Evolutionary conservation across 768 basidiomycete genomes (phyloP), one percentile per base, ranked within the genome.

Genomic region (Lactarius hengduanensis): DNA sequence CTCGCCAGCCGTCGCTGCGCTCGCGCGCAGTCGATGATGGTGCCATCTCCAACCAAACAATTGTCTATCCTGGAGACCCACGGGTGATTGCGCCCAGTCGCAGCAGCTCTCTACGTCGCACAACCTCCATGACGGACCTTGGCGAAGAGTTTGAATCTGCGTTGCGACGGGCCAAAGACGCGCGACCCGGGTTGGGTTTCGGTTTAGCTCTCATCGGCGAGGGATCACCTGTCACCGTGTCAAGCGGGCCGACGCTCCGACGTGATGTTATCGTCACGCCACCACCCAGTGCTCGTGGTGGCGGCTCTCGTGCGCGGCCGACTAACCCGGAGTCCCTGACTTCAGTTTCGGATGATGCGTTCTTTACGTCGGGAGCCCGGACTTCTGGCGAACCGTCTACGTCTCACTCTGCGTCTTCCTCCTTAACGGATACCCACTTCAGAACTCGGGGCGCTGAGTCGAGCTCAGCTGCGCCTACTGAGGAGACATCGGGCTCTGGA

Each of bases 41-140:
- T 0, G 88, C 84, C 9, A 85, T 92, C 30, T 83, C 83, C 9
- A 82, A 83, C 41, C 83, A 85, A 59, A 83, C 83, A 13, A 89
- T 89, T 68, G 77, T 90, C 7, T 91, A 91, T 73, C 86, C 84
- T 8, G 88, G 89, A 3, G 91, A 91, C 71, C 82, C 83, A 20
- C 84, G 91, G 9, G 86, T 86, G 16, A 93, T 94, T 66, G 83
- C 84, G 9, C 86, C 89, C 3, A 85, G 86, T 62, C 80, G 85
- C 18, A 85, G 84, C 71, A 83, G 82, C 64, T 83, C 82, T 1
- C 69, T 86, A 30, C 78, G 85, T 43, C 78, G 89, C 53, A 90
- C 88, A n/a, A 88, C 84, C 54, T 92, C 89, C 0, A 81, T 90
- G 78, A 88, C 88, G 0, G 91, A 93, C 71, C 78, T 94, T n/a